Percentiles rank a stretch among this genome's conserved stretches.
Evolutionary conservation across 2,329 filamentous ascomycete species (phyloP).

Genomic region (Camillea tinctor): DNA sequence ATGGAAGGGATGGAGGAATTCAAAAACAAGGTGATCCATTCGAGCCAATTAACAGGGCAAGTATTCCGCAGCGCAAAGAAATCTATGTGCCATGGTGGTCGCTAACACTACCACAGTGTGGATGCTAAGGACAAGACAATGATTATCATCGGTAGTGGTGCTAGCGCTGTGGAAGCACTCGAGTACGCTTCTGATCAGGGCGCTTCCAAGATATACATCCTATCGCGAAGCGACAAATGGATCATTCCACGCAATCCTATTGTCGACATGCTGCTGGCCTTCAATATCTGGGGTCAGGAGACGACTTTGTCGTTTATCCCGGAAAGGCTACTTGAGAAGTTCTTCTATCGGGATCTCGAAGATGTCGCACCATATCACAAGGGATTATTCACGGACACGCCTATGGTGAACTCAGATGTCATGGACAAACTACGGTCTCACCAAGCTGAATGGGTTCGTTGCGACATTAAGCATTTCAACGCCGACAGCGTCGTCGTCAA

Average conservation of each 20-base stretch:
- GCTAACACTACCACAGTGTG: conserved; percentile 46
- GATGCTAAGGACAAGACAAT: conserved; percentile 72
- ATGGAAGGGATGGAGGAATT: conserved; percentile 71
- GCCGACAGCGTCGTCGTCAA: conserved; percentile 69
- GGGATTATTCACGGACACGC: conserved; percentile 79
- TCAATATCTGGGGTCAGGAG: conserved; percentile 79
- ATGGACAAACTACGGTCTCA: conserved; percentile 72
- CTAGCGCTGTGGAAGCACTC: conserved; percentile 77
- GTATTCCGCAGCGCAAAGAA: conserved; percentile 1
- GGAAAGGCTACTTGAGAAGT: conserved; percentile 68
- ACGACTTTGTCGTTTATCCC: conserved; percentile 76
- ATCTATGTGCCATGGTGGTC: not conserved
- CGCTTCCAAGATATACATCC: conserved; percentile 67
- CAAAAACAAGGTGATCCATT: conserved; percentile 71
- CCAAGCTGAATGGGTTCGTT: conserved; percentile 75
- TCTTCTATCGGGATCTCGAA: conserved; percentile 81
- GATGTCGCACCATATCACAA: conserved; percentile 68
- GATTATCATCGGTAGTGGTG: conserved; percentile 74
- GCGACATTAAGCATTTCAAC: conserved; percentile 70
- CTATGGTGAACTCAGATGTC: conserved; percentile 83
- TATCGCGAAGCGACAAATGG: conserved; percentile 81
- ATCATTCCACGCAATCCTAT: conserved; percentile 80
- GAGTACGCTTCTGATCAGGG: conserved; percentile 71
- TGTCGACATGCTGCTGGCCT: conserved; percentile 68
- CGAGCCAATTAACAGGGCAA: conserved; percentile 66